phyloP scores from a whole-genome alignment of 1,139 yeast genomes.

The Hanseniaspora uvarum region DNA sequence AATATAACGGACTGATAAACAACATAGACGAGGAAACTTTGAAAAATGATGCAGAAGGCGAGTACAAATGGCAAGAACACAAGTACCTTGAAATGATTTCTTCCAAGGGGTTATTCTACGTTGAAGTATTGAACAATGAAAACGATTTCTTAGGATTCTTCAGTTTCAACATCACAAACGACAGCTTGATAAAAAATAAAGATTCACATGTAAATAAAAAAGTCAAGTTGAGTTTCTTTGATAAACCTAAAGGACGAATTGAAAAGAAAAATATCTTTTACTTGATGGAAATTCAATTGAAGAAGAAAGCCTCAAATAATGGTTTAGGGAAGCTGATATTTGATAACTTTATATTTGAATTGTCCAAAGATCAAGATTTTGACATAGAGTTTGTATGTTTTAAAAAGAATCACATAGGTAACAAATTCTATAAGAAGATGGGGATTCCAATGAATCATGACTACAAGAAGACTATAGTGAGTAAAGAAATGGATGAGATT shows the following conservation, averaged over 20 bases:
- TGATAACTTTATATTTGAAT: neutral
- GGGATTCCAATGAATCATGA: neutral
- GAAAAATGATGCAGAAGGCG: neutral
- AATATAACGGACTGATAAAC: neutral
- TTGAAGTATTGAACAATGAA: neutral
- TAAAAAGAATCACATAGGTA: slow-evolving; percentile 11
- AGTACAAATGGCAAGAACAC: neutral
- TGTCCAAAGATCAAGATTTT: neutral
- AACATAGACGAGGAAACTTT: neutral
- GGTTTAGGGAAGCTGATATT: neutral
- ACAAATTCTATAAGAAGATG: slow-evolving; percentile 1
- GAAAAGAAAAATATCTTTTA: neutral
- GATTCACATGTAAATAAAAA: neutral
- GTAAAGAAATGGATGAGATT: neutral
- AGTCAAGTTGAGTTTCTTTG: neutral
- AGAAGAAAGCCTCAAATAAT: neutral
- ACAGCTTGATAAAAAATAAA: neutral
- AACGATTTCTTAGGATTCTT: slow-evolving; percentile 1
- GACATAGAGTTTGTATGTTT: slow-evolving; percentile 16
- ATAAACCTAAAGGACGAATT: neutral
- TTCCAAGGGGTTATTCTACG: slow-evolving; percentile 2
- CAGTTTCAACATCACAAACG: slow-evolving; percentile 1
- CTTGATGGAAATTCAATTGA: slow-evolving; percentile 13
- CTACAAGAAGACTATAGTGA: neutral
- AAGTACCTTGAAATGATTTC: slow-evolving; percentile 8